Base-by-base conservation (phyloP, 2,329 filamentous ascomycete genomes). In the Diaporthe batatas region DNA sequence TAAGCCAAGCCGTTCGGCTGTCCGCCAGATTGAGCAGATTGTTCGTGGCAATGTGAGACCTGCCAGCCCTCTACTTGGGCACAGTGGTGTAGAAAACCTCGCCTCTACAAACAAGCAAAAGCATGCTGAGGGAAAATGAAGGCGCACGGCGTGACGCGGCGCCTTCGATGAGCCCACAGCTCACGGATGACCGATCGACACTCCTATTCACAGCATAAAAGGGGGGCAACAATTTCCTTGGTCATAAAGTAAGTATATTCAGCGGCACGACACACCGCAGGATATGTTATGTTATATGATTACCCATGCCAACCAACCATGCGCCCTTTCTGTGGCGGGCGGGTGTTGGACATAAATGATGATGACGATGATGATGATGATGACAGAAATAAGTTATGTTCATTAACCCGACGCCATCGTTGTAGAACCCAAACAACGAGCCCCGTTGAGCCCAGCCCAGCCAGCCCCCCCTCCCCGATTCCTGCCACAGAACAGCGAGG, bases 321-420 rank as follows among this genome's bases (percentile, higher is more conserved):
- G 29, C 29, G 29, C 47, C 57, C 44, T 23, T 8, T 65, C 29
- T 39, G 36, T 29, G 29, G 29, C 29, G 29, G 29, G 29, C 29
- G 25, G 42, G 16, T 34, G 39, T 42, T 42, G 16, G 14, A 42
- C 39, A 42, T 42, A n/a, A n/a, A n/a, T n/a, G n/a, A n/a, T n/a
- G 5, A 42, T 42, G 12, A 49, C 12, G 11, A 39, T 67, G 16
- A 39, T 25, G 29, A 23, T 67, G 25, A 21, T 39, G n/a, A 64
- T 64, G 36, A 44, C 25, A 44, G 44, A 51, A 23, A 36, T 51
- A 49, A 34, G 21, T 34, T 64, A 49, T 49, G 29, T 34, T 64
- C 44, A 67, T 67, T 67, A 53, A 53, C 16, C 51, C 51, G 47
- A 53, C n/a, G 62, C 47, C 62, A n/a, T 39, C 25, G 23, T 44